Base-by-base conservation (phyloP, 768 basidiomycete species). In the Rhizopogon vinicolor region DNA sequence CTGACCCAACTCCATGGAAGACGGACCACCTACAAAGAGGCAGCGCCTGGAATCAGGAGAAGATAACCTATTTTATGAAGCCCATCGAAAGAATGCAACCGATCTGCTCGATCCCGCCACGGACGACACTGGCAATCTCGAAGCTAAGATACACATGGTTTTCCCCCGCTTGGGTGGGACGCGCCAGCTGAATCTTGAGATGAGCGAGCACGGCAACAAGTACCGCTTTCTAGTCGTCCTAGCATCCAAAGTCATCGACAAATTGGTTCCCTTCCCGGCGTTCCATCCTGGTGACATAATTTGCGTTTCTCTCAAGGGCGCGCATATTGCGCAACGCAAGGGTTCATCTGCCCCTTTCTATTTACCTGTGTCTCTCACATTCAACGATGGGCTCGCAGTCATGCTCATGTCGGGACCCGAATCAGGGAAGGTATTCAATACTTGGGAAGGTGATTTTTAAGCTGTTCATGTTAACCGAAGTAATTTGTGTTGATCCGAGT, bases 231-330 rank as follows among this genome's bases (percentile, higher is more conserved):
- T 77, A 28, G 71, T 78, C 41, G 62, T 68, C 46, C 64, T 82
- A 18, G 61, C 68, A 3, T 72, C 74, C 44, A 52, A 51, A 22
- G 72, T 66, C 42, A 54, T 66, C 25, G 55, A 68, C 1, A 65
- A 70, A 57, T 69, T 78, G 43, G 51, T 64, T 8, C 60, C 68
- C 22, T 65, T 85, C 8, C 51, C 69, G 22, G 22, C 22, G 35
- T 72, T 83, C 55, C 66, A 71, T 39, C 66, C 77, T 6, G 65
- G 69, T 3, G 78, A 82, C 53, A 67, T 68, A 41, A 60, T 86
- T 25, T 65, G 65, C n/a, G 51, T 86, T n/a, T 72, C 78, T 16
- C 72, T 85, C 18, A 76, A 72, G 55, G 81, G 80, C 2, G 70
- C 70, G 25, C 57, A 54, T 28, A 55, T 82, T 19, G 68, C 69